Percentiles rank a stretch among this genome's conserved stretches.
Evolutionary conservation across 495 filamentous ascomycete species (phyloP).

Genomic region (Gamarada debralockiae): DNA sequence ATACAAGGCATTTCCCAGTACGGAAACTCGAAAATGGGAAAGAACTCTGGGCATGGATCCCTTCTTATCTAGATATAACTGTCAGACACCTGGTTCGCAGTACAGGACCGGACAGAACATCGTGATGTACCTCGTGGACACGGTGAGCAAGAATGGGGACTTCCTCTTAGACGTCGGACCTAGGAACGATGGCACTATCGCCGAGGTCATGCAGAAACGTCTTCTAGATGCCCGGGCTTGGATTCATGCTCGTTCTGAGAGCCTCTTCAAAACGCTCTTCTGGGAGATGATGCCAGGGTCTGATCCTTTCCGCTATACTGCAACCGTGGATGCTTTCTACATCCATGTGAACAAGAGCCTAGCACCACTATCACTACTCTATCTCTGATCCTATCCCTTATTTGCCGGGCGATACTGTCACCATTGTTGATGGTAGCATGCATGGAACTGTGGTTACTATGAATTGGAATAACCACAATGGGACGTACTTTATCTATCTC

Average conservation of each 20-base stretch:
- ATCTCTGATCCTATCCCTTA: conserved; percentile 35
- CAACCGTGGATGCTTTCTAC: conserved; percentile 32
- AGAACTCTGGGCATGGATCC: conserved; percentile 43
- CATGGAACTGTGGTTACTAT: conserved; percentile 28
- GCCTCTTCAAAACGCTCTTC: conserved; percentile 42
- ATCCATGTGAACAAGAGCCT: conserved; percentile 33
- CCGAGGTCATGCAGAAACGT: conserved; percentile 34
- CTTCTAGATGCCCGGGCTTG: conserved; percentile 37
- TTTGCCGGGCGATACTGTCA: conserved; percentile 33
- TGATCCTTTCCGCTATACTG: conserved; percentile 34
- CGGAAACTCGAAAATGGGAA: conserved; percentile 41
- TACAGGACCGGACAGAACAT: conserved; percentile 33
- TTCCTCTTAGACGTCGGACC: conserved; percentile 16
- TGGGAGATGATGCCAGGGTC: conserved; percentile 40
- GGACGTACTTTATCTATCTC: conserved; percentile 6
- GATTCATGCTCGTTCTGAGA: conserved; percentile 40
- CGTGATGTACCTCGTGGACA: conserved; percentile 9
- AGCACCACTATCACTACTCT: conserved; percentile 27
- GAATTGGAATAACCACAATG: conserved; percentile 24
- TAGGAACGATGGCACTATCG: conserved; percentile 38
- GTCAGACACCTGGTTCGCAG: conserved; percentile 31
- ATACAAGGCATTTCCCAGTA: conserved; percentile 10
- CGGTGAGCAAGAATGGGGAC: conserved; percentile 14
- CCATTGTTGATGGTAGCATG: conserved; percentile 34
- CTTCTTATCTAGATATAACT: conserved; percentile 42